Evolutionary conservation across 75 land plant genomes (phyloP), one percentile per base, ranked within the genome.

Genomic region (Sequoia sempervirens): DNA sequence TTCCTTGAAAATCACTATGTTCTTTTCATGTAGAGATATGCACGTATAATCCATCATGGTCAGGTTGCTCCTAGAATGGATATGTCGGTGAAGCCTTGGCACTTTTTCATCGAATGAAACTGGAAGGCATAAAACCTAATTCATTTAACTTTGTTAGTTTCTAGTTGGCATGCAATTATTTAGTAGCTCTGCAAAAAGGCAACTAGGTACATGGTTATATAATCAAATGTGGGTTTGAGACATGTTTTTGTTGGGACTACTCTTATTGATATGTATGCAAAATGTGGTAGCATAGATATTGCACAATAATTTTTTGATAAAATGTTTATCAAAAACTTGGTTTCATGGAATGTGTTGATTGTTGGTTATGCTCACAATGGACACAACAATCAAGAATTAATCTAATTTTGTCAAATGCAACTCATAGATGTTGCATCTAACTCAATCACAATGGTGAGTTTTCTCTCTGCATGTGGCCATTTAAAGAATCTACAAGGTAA

Each of bases 291-390:
- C 46, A 40, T 87, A 3, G 84, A 80, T 11, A 82, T 11, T 30
- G 82, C 88, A 9, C 36, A 9, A 2, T 28, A 61, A 5, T 74
- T 80, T 12, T 87, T 87, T 43, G 82, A 84, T 2, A 43, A 76
- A 43, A 80, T 80, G 36, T 36, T 5, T 23, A 32, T 69, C 32
- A 73, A 40, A 32, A 84, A 50, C 79, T 47, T 84, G 17, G 54
- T 80, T 79, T 80, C 85, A 20, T 87, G 85, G 88, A 84, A 53
- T 10, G 41, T 85, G 15, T 66, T 87, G 85, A 83, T 87, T 23
- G 79, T 70, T 47, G 88, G 69, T 1, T 61, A 76, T 20, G 85
- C 85, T 2, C 36, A 83, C 5, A 83, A 87, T 38, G 88, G 85
- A 2, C 68, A 72, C 41, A 43, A 66, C 7, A 41, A 15, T 1